Percentiles rank a stretch among this genome's conserved stretches.
Conservation (phyloP, 129 eudicot genomes). For the Tanacetum coccineum region DNA sequence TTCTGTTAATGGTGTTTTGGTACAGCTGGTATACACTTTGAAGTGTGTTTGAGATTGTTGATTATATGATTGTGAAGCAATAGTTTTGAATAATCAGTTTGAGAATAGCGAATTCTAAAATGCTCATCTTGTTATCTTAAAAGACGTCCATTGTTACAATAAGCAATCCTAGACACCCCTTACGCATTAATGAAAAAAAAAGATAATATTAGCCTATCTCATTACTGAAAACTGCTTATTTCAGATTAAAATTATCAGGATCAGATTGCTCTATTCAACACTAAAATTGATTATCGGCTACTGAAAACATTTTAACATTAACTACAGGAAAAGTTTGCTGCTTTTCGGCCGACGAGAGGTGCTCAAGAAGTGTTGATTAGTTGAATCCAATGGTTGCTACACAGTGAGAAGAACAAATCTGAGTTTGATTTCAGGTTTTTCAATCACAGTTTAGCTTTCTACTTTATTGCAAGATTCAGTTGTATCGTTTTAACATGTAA, state of each 20-base stretch:
- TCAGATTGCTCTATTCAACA: too few species aligned
- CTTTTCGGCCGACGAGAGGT: conserved; percentile 11
- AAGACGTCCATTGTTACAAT: background rate
- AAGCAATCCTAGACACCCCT: background rate
- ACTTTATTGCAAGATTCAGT: conserved; percentile 20
- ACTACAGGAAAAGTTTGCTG: conserved; percentile 25
- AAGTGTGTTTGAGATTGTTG: too few species aligned
- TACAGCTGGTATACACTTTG: too few species aligned
- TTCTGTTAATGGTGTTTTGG: too few species aligned
- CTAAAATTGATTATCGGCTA: too few species aligned
- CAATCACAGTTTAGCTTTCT: conserved; percentile 30
- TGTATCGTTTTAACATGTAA: conserved; percentile 31
- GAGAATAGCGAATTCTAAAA: background rate
- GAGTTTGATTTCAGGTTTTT: conserved; percentile 54
- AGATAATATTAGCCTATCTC: too few species aligned
- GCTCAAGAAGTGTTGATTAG: conserved; percentile 18
- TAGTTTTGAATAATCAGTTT: background rate
- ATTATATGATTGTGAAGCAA: too few species aligned
- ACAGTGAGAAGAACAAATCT: conserved; percentile 49
- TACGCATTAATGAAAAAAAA: background rate
- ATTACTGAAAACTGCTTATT: too few species aligned
- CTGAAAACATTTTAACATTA: background rate
- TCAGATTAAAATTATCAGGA: too few species aligned
- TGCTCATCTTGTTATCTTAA: background rate
- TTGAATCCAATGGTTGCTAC: conserved; percentile 41